Evolutionary conservation across 192 early-diverging fungal genomes (phyloP), one percentile per base, ranked within the genome.

Genomic region (Podila epicladia): DNA sequence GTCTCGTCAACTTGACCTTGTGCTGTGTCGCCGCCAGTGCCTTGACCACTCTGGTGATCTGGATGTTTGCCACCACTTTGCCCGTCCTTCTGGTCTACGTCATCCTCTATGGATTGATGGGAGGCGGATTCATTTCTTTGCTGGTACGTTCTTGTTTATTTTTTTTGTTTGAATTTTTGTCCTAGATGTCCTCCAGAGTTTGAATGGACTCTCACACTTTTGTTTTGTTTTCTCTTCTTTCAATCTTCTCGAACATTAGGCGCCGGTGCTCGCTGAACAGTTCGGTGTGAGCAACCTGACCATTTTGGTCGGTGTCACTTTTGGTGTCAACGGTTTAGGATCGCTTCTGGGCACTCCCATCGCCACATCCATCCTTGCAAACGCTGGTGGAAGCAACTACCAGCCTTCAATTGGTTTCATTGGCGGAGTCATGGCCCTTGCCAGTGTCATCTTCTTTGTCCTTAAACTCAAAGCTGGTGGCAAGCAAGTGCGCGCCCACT

Each of bases 61-160:
- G 87, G 87, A 74, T 84, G 58, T 71, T 79, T 64, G 87, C 87
- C 48, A 73, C 75, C 9, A 65, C 82, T 7, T 72, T 78, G 5
- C 67, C 84, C 7, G 63, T 73, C 9, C 58, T 89, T 1, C 63
- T 82, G 55, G 80, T 82, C 12, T 89, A 86, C 67, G 76, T 82
- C 11, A 70, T 87, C 4, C 66, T 84, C 11, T 89, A 84, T 72
- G 87, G 87, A 6, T 51, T 87, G 32, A 70, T 84, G 67, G 86
- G 86, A 4, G 85, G 85, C 49, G 87, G 82, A 5, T 89, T 83
- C 57, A 77, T 87, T 26, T 68, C 85, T 2, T 28, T 83, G 13
- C 62, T 84, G 33, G 50, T 53, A 53, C 17, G 19, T 53, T 20
- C n/a, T 0, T 53, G 6, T n/a, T n/a, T 51, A 6, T 51, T 6